These are phyloP conservation scores for Colletotrichum australisinense DNA, from an alignment of 2,329 filamentous ascomycete genomes.

Conservation along the genomic window DNA sequence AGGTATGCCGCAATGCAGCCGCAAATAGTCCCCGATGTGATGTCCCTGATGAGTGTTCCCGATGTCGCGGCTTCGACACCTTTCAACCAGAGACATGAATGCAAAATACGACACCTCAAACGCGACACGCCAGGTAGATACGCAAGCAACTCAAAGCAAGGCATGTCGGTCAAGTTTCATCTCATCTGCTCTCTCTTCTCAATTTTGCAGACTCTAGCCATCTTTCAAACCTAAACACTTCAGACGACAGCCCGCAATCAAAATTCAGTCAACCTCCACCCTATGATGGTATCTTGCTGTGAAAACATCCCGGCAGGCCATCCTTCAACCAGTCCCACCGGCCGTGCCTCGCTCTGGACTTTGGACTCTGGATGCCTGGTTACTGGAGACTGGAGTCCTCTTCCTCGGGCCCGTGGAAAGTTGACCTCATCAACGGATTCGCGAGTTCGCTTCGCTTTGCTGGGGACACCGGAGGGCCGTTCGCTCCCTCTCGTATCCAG, in stretches of 20 bases:
- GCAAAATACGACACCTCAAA: constrained; percentile 21
- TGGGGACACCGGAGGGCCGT: constrained; percentile 17
- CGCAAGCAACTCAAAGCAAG: constrained; percentile 9
- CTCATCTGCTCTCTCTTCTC: background rate
- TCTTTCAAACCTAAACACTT: background rate
- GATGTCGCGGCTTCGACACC: background rate
- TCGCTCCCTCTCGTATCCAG: constrained; percentile 29
- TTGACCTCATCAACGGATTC: constrained; percentile 14
- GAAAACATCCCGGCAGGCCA: background rate
- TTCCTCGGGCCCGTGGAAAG: background rate
- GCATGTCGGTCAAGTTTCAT: constrained; percentile 22
- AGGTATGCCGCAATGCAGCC: background rate
- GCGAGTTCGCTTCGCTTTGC: constrained; percentile 12
- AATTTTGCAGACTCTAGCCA: too few relatives aligned
- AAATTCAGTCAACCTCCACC: background rate
- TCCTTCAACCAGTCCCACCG: background rate
- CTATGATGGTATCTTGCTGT: background rate
- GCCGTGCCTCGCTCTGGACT: background rate
- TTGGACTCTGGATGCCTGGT: background rate
- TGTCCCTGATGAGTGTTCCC: constrained; percentile 4
- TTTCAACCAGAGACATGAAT: background rate
- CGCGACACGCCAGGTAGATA: constrained; percentile 20
- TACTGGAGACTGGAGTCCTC: background rate
- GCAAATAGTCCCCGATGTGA: background rate
- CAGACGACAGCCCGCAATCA: constrained; percentile 5